A percentile compares a stretch with the other conserved stretches of the same genome.
phyloP scores from a whole-genome alignment of 495 filamentous ascomycete species.

The Cercophora scortea region DNA sequence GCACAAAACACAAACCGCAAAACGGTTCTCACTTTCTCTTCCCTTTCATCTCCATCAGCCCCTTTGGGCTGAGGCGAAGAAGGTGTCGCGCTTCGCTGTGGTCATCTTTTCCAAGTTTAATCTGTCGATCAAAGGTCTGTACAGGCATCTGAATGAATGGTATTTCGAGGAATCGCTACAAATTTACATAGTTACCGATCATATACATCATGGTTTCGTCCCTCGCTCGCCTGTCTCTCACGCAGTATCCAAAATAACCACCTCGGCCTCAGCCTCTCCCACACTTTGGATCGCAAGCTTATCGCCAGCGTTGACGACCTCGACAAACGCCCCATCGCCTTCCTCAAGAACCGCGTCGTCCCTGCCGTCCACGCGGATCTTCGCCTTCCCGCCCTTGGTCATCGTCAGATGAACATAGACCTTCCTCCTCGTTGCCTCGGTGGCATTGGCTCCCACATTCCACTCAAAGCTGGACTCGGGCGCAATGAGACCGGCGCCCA shows the following conservation, averaged over 20 bases:
- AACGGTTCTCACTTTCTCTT: conserved; percentile 8
- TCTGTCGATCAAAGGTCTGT: background rate
- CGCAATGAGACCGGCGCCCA: conserved; percentile 62
- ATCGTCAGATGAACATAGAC: conserved; percentile 71
- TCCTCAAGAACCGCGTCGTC: conserved; percentile 57
- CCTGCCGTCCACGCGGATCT: conserved; percentile 52
- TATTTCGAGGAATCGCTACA: too few species aligned
- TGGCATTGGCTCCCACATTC: conserved; percentile 49
- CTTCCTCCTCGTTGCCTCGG: conserved; percentile 50
- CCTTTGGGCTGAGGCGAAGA: conserved; percentile 17
- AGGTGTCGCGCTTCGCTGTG: background rate
- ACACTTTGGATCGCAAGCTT: conserved; percentile 53
- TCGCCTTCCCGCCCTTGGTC: conserved; percentile 62
- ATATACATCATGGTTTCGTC: too few species aligned
- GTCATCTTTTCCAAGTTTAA: background rate
- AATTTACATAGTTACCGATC: too few species aligned
- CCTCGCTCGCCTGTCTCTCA: conserved; percentile 5
- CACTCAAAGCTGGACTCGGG: conserved; percentile 49
- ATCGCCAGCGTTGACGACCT: conserved; percentile 47
- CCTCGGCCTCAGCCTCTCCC: conserved; percentile 60
- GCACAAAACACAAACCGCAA: conserved; percentile 3
- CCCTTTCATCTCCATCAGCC: conserved; percentile 17
- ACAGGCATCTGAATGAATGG: too few species aligned
- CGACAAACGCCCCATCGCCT: conserved; percentile 71
- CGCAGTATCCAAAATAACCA: conserved; percentile 54